phyloP scores from a whole-genome alignment of 345 rosid species.

The Noccaea bulbosa region DNA sequence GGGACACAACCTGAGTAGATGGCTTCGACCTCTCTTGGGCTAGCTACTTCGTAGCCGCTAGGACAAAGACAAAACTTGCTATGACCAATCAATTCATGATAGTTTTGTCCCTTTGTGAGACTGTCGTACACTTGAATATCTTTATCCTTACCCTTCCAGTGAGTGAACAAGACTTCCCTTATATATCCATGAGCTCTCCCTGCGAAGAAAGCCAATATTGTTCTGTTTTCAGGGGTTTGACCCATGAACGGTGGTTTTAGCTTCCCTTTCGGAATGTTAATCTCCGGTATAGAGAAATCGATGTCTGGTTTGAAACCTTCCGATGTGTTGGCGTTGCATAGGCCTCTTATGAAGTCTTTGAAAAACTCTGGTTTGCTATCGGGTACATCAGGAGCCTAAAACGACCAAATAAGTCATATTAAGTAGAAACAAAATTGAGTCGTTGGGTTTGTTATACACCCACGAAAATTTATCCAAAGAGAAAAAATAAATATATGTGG shows the following conservation, averaged over 20 bases:
- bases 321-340: no score
- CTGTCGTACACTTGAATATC: conserved; percentile 52
- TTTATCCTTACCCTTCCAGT: conserved; percentile 51
- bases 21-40: no score
- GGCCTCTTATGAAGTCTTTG: no score
- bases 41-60: no score
- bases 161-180: conserved; percentile 39
- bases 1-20: no score
- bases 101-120: conserved; percentile 38
- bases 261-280: conserved; percentile 35
- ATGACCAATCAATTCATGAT: conserved; percentile 46
- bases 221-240: conserved; percentile 28
- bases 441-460: no score
- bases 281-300: conserved; percentile 55
- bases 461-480: no score
- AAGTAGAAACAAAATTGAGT: neutral
- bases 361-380: no score
- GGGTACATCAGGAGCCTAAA: no score
- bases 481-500: neutral
- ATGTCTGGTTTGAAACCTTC: conserved; percentile 44
- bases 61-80: no score
- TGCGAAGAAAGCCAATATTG: conserved; percentile 49
- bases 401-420: neutral
- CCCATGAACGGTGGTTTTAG: conserved; percentile 35
- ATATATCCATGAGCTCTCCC: conserved; percentile 52